Percentiles rank a stretch among this genome's conserved stretches.
Conservation (phyloP, 306 rosid species). For the Pyrus bretschneideri region DNA sequence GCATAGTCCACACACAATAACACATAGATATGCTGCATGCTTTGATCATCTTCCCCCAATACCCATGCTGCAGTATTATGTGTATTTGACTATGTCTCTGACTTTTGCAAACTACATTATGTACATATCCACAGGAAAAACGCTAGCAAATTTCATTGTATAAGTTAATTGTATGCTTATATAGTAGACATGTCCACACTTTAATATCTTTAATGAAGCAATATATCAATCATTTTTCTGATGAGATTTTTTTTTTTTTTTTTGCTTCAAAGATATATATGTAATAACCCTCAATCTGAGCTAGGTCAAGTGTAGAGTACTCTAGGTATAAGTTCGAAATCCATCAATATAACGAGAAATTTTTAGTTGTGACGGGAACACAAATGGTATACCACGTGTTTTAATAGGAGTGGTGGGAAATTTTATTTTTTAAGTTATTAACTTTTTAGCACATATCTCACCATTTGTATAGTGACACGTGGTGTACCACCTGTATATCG, state of each 20-base stretch:
- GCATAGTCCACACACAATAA: neutral
- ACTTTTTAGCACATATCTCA: no score
- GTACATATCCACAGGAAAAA: neutral
- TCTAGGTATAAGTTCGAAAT: no score
- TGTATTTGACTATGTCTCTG: neutral
- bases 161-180: neutral
- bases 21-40: conserved; percentile 8
- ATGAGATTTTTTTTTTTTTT: neutral
- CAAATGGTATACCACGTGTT: no score
- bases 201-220: neutral
- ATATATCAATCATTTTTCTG: neutral
- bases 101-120: neutral
- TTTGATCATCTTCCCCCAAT: neutral
- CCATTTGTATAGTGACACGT: no score
- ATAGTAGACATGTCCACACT: neutral
- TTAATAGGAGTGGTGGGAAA: no score
- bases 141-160: neutral
- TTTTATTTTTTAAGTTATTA: no score
- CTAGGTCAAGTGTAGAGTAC: no score
- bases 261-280: neutral
- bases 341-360: no score
- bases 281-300: neutral
- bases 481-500: no score
- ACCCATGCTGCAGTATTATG: neutral
- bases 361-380: no score